Conservation (phyloP, 2,329 filamentous ascomycete genomes). For the Arthrobotrys sinensis region DNA sequence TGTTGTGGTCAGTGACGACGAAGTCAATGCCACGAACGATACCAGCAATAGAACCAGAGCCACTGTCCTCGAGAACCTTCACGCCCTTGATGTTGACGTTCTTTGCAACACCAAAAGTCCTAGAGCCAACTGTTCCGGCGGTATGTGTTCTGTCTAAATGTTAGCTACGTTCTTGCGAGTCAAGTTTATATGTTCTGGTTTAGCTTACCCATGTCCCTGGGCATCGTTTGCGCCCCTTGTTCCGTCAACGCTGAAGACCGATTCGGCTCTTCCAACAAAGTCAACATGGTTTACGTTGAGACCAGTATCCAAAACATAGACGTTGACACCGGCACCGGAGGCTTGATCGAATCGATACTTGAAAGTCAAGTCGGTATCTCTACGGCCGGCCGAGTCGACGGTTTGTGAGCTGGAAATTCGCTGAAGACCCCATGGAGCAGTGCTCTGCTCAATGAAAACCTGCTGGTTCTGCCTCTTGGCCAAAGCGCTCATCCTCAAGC, state of each 20-base stretch:
- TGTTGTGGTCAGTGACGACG: conserved; percentile 68
- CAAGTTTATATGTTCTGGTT: neutral
- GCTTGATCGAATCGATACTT: conserved; percentile 66
- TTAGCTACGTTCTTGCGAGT: neutral
- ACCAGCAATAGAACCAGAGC: conserved; percentile 66
- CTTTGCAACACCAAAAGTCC: conserved; percentile 70
- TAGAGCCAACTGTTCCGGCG: conserved; percentile 63
- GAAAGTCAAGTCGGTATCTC: conserved; percentile 66
- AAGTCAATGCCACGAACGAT: conserved; percentile 68
- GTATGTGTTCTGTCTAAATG: conserved; percentile 61
- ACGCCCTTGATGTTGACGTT: conserved; percentile 69
- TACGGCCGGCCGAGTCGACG: conserved; percentile 64
- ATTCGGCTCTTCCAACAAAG: conserved; percentile 64
- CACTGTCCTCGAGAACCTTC: conserved; percentile 68
- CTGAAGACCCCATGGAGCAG: conserved; percentile 64
- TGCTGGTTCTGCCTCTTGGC: conserved; percentile 40
- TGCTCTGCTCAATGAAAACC: conserved; percentile 53
- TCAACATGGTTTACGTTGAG: conserved; percentile 64
- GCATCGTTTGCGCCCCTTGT: conserved; percentile 62
- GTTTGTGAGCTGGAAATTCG: conserved; percentile 65
- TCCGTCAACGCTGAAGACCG: conserved; percentile 69
- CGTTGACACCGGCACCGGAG: conserved; percentile 68
- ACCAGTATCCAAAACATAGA: conserved; percentile 71
- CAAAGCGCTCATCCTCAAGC: conserved; percentile 43
- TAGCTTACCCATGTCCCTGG: conserved; percentile 74